Evolutionary conservation across 805 yeast genomes (phyloP), one percentile per base, ranked within the genome.

Genomic region (Monosporozyma siamensis): DNA sequence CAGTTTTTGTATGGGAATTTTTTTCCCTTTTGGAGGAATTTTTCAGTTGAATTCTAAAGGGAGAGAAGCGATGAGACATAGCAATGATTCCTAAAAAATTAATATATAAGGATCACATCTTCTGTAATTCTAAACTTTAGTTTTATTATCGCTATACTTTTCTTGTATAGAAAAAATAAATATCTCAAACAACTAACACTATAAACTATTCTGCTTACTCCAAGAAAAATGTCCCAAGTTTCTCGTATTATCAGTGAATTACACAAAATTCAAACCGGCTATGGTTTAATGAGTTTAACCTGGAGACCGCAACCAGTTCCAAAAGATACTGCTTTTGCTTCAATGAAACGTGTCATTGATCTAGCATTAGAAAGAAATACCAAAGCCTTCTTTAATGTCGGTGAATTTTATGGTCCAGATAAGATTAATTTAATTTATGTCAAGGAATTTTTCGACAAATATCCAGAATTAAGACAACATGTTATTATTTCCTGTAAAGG

Each of bases 201-300:
- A n/a, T n/a, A n/a, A n/a, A n/a, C n/a, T n/a, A n/a, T n/a, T n/a
- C n/a, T n/a, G n/a, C n/a, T n/a, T n/a, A n/a, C n/a, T n/a, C n/a
- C n/a, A n/a, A n/a, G 9, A 18, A 22, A 25, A 46, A 53, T 53
- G 54, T 48, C 59, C 6, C 41, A 43, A 15, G 56, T 52, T 12
- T n/a, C 38, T 25, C 44, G 54, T 32, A 44, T 56, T 36, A 53
- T 41, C 34, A 34, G 46, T 34, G 57, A 50, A 3, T 34, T 57
- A 35, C 22, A 37, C 2, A 44, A 47, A 14, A 35, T 56, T 14
- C 39, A 43, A 15, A 52, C 56, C 37, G 95, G 95, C 35, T 77
- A 74, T 50, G 95, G 96, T 36, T 70, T 86, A 48, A 85, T 88
- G 95, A 75, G 82, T 43, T 69, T 84, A 58, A 83, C 95, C 1